phyloP scores from a whole-genome alignment of 2,329 filamentous ascomycete species.

The Nannizzia gypsea region DNA sequence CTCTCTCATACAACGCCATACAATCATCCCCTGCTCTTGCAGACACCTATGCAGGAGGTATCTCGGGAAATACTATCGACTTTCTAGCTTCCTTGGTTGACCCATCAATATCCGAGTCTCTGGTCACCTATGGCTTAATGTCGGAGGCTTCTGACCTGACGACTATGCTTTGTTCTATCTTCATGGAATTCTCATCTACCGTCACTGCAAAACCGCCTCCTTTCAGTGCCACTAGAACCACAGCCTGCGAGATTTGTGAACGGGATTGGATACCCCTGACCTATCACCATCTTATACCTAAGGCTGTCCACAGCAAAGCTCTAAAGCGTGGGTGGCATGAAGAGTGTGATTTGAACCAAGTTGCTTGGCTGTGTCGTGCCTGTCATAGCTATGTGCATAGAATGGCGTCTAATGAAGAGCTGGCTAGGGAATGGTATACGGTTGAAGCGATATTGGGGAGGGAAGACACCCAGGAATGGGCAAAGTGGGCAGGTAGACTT shows the following conservation, averaged over 20 bases:
- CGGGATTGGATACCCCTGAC: conserved; percentile 63
- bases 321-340: conserved; percentile 69
- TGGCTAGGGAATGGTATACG: conserved; percentile 61
- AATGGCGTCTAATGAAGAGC: conserved; percentile 62
- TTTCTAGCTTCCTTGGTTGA: conserved; percentile 45
- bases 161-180: conserved; percentile 49
- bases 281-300: conserved; percentile 81
- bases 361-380: conserved; percentile 75
- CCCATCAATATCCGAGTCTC: conserved; percentile 51
- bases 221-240: conserved; percentile 45
- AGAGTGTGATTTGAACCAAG: conserved; percentile 61
- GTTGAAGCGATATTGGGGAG: conserved; percentile 58
- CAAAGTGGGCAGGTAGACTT: conserved; percentile 58
- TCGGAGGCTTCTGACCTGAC: conserved; percentile 35
- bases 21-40: conserved; percentile 41
- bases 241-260: conserved; percentile 63
- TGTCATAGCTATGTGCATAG: conserved; percentile 76
- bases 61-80: conserved; percentile 42
- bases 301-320: conserved; percentile 61
- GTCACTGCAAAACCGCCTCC: conserved; percentile 52
- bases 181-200: conserved; percentile 51
- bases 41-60: conserved; percentile 45
- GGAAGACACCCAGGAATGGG: conserved; percentile 61
- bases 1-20: conserved; percentile 49
- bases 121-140: conserved; percentile 55